These are phyloP conservation scores for Spizellomyces punctatus DNA, from an alignment of 192 early-diverging fungal species.

Conservation along the genomic window DNA sequence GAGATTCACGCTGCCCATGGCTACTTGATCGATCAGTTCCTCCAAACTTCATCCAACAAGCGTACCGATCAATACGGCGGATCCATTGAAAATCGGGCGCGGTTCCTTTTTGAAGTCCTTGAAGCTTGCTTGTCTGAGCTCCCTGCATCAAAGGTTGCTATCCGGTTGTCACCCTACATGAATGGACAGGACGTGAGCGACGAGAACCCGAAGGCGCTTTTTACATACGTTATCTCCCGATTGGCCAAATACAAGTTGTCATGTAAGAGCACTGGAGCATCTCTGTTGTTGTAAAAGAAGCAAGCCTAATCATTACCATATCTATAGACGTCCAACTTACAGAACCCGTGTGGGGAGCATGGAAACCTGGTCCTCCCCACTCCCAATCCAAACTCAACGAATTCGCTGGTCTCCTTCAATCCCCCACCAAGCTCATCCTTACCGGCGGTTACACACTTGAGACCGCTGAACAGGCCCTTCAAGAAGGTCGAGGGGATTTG, in stretches of 20 bases:
- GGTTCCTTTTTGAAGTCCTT: constrained; percentile 44
- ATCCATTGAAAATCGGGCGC: constrained; percentile 78
- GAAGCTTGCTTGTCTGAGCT: constrained; percentile 34
- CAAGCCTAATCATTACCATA: constrained; percentile 6
- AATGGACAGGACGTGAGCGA: constrained; percentile 22
- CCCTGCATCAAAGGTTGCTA: constrained; percentile 38
- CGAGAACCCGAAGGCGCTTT: constrained; percentile 17
- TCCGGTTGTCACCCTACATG: constrained; percentile 40
- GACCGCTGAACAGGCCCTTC: constrained; percentile 33
- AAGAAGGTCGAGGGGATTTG: constrained; percentile 35
- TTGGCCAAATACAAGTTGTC: constrained; percentile 32
- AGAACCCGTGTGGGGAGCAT: constrained; percentile 32
- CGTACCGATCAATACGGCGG: constrained; percentile 93
- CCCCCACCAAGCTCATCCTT: constrained; percentile 30
- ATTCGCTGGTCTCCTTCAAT: constrained; percentile 8
- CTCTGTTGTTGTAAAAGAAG: neutral
- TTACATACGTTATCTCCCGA: constrained; percentile 30
- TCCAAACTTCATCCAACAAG: constrained; percentile 78
- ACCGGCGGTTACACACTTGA: constrained; percentile 41
- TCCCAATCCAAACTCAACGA: constrained; percentile 26
- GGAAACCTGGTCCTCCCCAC: constrained; percentile 24
- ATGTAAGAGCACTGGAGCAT: neutral
- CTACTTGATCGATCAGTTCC: constrained; percentile 83
- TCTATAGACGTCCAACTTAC: constrained; percentile 36
- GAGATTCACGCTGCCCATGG: constrained; percentile 83